A percentile compares a stretch with the other conserved stretches of the same genome.
Evolutionary conservation across 2,329 filamentous ascomycete genomes (phyloP).

Genomic region (Chaetomiaceae sp.): DNA sequence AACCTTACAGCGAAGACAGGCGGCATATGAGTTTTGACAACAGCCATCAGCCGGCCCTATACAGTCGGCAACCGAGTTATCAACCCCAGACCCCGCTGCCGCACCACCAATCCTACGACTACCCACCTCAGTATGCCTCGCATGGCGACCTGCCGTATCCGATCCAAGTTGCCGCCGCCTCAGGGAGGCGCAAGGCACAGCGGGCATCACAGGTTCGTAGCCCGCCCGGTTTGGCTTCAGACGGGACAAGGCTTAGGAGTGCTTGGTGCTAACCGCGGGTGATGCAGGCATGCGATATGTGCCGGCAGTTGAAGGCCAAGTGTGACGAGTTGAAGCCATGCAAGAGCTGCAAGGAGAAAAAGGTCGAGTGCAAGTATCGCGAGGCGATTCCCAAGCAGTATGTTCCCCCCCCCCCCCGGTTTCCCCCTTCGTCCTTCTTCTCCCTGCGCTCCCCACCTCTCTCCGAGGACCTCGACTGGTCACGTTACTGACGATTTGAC

Average conservation of each 20-base stretch:
- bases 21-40: slow-evolving; percentile 52
- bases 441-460: background rate
- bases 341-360: slow-evolving; percentile 85
- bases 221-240: background rate
- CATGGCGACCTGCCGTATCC: slow-evolving; percentile 37
- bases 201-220: slow-evolving; percentile 54
- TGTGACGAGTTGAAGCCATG: slow-evolving; percentile 83
- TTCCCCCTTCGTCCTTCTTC: background rate
- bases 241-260: no score
- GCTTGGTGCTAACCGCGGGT: slow-evolving; percentile 1
- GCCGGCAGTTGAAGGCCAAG: slow-evolving; percentile 81
- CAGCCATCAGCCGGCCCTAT: slow-evolving; percentile 37
- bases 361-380: slow-evolving; percentile 77
- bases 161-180: slow-evolving; percentile 42
- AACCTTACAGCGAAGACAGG: slow-evolving; percentile 43
- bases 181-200: slow-evolving; percentile 58
- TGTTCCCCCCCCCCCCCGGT: slow-evolving; percentile 31
- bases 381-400: slow-evolving; percentile 90
- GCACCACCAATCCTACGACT: slow-evolving; percentile 35
- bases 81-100: slow-evolving; percentile 38
- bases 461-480: slow-evolving; percentile 23
- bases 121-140: slow-evolving; percentile 28
- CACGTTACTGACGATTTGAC: slow-evolving; percentile 1
- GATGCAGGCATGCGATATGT: slow-evolving; percentile 79
- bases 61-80: slow-evolving; percentile 37